Evolutionary conservation across 2,329 filamentous ascomycete genomes (phyloP).

Genomic region (Fusarium scirpi): DNA sequence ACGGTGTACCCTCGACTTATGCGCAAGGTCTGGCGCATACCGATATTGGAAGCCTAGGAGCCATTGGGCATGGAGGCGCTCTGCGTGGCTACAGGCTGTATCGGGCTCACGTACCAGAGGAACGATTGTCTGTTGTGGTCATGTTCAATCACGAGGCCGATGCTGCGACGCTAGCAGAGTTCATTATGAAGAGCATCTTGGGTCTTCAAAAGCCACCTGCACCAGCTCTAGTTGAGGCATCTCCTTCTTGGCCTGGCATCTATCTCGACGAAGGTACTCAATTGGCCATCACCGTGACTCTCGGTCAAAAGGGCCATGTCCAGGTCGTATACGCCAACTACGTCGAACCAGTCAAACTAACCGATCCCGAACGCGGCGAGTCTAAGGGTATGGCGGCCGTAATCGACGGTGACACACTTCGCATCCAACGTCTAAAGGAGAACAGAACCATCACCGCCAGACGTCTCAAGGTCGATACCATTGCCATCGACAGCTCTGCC

Average conservation of each 20-base stretch:
- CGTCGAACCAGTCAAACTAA: constrained; percentile 25
- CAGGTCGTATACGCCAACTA: constrained; percentile 28
- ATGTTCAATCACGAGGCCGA: constrained; percentile 36
- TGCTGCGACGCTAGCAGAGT: constrained; percentile 16
- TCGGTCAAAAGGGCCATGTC: constrained; percentile 18
- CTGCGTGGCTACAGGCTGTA: constrained; percentile 31
- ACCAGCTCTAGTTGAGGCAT: constrained; percentile 11
- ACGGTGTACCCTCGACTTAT: constrained; percentile 25
- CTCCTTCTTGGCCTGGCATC: constrained; percentile 11
- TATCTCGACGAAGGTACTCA: constrained; percentile 33
- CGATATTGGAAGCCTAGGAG: constrained; percentile 15
- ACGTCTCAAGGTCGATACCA: not conserved
- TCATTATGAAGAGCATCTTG: constrained; percentile 12
- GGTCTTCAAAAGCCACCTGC: constrained; percentile 18
- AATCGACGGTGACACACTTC: constrained; percentile 9
- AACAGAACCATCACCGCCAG: constrained; percentile 20
- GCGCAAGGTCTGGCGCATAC: constrained; percentile 20
- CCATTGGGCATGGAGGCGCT: constrained; percentile 27
- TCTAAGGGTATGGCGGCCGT: constrained; percentile 22
- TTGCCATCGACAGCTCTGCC: not conserved
- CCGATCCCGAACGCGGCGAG: constrained; percentile 21
- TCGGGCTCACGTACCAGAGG: constrained; percentile 24
- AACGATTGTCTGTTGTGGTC: constrained; percentile 28
- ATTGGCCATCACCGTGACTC: constrained; percentile 21
- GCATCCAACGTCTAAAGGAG: constrained; percentile 27